phyloP scores from a whole-genome alignment of 805 yeast species.

The Candida fluviatilis region DNA sequence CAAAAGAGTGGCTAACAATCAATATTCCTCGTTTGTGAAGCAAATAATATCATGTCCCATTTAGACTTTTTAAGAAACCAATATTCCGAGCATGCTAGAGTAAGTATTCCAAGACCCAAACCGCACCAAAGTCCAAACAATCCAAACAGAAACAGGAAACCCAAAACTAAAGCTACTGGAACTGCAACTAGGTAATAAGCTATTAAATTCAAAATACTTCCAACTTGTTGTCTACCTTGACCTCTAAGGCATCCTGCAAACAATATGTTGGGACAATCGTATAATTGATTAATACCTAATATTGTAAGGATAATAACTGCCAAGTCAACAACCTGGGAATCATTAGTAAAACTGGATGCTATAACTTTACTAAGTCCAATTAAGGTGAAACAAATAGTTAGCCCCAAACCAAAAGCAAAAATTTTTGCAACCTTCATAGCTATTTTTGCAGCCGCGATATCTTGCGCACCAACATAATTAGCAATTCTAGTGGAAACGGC shows the following conservation, averaged over 20 bases:
- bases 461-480: conserved; percentile 30
- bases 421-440: conserved; percentile 34
- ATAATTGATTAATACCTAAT: conserved; percentile 64
- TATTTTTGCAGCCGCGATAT: conserved; percentile 28
- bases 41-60: not conserved
- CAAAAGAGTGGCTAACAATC: too few relatives aligned
- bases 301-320: conserved; percentile 52
- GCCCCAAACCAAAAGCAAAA: conserved; percentile 27
- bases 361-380: conserved; percentile 49
- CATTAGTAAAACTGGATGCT: conserved; percentile 58
- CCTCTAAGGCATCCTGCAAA: conserved; percentile 81
- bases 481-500: conserved; percentile 38
- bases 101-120: conserved; percentile 41
- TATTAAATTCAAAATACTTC: conserved; percentile 63
- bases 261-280: conserved; percentile 69
- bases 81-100: not conserved
- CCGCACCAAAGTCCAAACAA: conserved; percentile 78
- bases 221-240: conserved; percentile 78
- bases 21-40: not conserved
- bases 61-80: not conserved
- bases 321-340: conserved; percentile 49
- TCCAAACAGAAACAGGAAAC: conserved; percentile 46
- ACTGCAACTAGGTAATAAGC: conserved; percentile 71
- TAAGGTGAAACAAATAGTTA: conserved; percentile 46
- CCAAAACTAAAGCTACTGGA: conserved; percentile 59